Percentiles rank a stretch among this genome's conserved stretches.
phyloP scores from a whole-genome alignment of 208 protist genomes.

The Strigomonas culicis region DNA sequence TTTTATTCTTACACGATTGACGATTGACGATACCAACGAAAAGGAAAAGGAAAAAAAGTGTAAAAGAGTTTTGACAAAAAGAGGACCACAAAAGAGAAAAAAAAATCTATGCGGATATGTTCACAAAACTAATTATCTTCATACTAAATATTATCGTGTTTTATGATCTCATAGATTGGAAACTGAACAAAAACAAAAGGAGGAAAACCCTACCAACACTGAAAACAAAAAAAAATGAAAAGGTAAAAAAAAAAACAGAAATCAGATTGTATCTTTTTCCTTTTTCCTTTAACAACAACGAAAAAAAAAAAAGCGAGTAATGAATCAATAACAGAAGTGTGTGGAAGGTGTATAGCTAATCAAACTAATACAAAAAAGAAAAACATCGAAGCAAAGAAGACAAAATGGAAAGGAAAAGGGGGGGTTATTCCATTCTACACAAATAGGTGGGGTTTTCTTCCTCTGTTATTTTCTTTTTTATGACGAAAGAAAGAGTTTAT shows the following conservation, averaged over 20 bases:
- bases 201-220: not conserved
- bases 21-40: not conserved
- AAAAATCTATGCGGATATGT: not conserved
- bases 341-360: conserved; percentile 1
- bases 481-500: too few species aligned
- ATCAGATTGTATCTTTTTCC: conserved; percentile 4
- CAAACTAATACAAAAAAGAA: conserved; percentile 5
- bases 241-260: conserved; percentile 9
- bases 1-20: not conserved
- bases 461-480: too few species aligned
- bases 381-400: conserved; percentile 10
- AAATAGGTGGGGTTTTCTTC: too few species aligned
- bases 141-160: not conserved
- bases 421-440: not conserved
- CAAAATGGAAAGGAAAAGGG: conserved; percentile 1
- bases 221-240: conserved; percentile 7
- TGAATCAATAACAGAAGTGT: not conserved
- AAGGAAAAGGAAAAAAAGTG: not conserved
- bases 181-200: not conserved
- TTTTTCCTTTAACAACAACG: not conserved
- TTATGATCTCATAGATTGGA: not conserved
- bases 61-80: not conserved
- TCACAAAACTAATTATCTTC: not conserved
- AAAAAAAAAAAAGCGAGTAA: not conserved
- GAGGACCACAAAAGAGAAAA: not conserved